Base-by-base conservation (phyloP, 2,329 filamentous ascomycete genomes). In the Cladophialophora psammophila region DNA sequence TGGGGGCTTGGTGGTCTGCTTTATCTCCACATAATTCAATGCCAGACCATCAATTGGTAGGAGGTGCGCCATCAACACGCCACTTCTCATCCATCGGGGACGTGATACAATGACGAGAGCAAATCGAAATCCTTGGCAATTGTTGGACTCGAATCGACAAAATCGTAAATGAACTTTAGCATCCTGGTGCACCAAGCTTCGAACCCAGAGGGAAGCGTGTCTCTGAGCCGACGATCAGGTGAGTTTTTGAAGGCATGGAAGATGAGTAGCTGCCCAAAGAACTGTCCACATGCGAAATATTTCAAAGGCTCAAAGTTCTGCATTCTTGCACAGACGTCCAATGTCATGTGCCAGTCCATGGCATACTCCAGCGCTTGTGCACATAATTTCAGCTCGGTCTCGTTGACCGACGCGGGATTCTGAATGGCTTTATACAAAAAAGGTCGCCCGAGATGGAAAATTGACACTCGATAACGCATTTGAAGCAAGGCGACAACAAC, bases 231-330 rank as follows among this genome's bases (percentile, higher is more conserved):
- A 0, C 72, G 35, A 65, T 78, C 75, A 0, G 77, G 72, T 3
- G 78, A 80, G 52, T 79, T 75, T 2, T 78, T 75, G 57, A 80
- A 78, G 59, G 78, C 79, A 64, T 80, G 78, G 67, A 80, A 80
- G 31, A 81, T 75, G 36, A 81, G 75, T 32, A 80, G 73, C 67
- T 81, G 79, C 20, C 79, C 79, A 66, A 81, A 81, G 70, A 81
- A 72, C 76, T 69, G 73, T 77, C 78, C 80, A 75, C 18, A 78
- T 76, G 60, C 79, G 79, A 72, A 81, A 79, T 5, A 81, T 53
- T 76, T 79, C 18, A 81, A 77, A 18, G 79, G 79, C 53, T 80
- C 79, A 55, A 79, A 81, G 54, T 77, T 79, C 63, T 77, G 80
- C 79, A 81, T 81, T 31, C 74, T 74, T 12, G 74, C 71, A 64